Evolutionary conservation across 495 filamentous ascomycete species (phyloP).

Genomic region (Neurospora sp.): DNA sequence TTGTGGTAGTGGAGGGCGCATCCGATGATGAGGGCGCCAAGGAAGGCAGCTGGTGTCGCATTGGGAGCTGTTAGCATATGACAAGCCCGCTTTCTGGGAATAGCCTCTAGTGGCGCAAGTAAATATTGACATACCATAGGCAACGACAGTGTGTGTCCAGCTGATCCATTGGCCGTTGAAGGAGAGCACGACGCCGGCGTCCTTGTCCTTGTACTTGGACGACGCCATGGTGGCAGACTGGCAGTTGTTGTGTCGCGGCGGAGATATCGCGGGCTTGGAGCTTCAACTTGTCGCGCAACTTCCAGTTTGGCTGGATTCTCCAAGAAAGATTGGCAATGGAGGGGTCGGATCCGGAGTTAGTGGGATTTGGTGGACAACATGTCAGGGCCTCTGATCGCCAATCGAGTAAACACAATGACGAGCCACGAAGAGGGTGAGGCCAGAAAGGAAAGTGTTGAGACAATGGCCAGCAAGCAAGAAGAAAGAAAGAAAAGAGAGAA

Average conservation of each 20-base stretch:
- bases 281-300: not conserved
- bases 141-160: conserved; percentile 73
- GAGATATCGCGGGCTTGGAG: not conserved
- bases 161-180: conserved; percentile 89
- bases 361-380: not conserved
- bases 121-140: conserved; percentile 50
- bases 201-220: conserved; percentile 67
- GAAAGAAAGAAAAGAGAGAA: not conserved
- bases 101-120: not conserved
- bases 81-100: not conserved
- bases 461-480: not conserved
- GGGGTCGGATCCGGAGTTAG: not conserved
- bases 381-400: not conserved
- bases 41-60: conserved; percentile 57
- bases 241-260: not conserved
- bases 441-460: not conserved
- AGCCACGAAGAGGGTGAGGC: not conserved
- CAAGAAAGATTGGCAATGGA: not conserved
- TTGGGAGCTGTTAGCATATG: conserved; percentile 1
- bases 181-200: conserved; percentile 63
- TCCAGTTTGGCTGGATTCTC: not conserved
- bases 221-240: conserved; percentile 29
- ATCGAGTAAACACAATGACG: not conserved
- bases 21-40: conserved; percentile 83
- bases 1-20: conserved; percentile 83